Conservation (phyloP, 1,139 yeast genomes). For the Yamadazyma buinensis region DNA sequence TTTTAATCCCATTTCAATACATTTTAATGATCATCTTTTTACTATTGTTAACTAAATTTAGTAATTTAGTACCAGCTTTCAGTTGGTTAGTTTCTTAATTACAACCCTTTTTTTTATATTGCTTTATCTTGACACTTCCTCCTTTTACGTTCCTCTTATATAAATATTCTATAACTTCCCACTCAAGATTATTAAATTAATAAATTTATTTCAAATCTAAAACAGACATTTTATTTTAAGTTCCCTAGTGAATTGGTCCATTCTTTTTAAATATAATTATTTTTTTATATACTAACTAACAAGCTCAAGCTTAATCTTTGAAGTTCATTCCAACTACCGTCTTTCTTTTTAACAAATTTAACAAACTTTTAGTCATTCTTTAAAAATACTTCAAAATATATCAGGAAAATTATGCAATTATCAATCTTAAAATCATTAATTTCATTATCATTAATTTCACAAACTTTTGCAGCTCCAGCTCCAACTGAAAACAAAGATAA, state of each 20-base stretch:
- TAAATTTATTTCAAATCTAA: not conserved
- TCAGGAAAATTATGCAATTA: conserved; percentile 26
- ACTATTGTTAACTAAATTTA: too few relatives aligned
- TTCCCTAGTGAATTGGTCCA: conserved; percentile 7
- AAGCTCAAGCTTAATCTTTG: too few relatives aligned
- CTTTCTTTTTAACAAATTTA: conserved; percentile 16
- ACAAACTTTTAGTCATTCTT: conserved; percentile 23
- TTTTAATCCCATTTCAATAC: too few relatives aligned
- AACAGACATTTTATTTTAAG: conserved; percentile 2
- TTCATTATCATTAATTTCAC: conserved; percentile 18
- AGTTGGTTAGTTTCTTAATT: too few relatives aligned
- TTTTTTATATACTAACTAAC: too few relatives aligned
- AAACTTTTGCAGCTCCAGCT: conserved; percentile 29
- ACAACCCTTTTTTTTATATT: too few relatives aligned
- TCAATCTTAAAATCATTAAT: conserved; percentile 23
- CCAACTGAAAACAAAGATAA: conserved; percentile 21
- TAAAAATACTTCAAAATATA: conserved; percentile 4
- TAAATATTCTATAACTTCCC: not conserved
- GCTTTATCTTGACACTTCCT: too few relatives aligned
- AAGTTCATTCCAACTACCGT: conserved; percentile 12
- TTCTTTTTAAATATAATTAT: conserved; percentile 4
- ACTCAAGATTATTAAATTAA: not conserved
- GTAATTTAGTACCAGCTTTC: too few relatives aligned
- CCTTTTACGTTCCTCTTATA: too few relatives aligned
- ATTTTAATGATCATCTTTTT: too few relatives aligned